Base-by-base conservation (phyloP, 2,329 filamentous ascomycete species). In the Fonsecaea multimorphosa region DNA sequence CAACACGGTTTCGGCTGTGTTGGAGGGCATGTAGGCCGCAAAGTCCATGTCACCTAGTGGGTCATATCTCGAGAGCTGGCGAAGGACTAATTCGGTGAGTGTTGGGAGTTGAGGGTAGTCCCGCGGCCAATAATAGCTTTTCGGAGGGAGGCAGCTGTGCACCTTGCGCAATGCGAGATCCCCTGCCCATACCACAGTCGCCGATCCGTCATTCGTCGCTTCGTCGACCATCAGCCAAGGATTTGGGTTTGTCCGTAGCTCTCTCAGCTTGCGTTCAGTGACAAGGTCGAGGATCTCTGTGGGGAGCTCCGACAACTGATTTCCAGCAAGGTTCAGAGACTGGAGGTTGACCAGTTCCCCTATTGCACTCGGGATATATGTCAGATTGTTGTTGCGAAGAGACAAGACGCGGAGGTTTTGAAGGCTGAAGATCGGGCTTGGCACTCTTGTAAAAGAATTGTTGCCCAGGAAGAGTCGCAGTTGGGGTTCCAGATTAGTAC, bases 321-420 rank as follows among this genome's bases (percentile, higher is more conserved):
- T 83, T 32, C 78, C 77, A 1, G 79, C 77, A 27, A 83, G 67
- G 40, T 82, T 83, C n/a, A 83, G 70, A 29, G 79, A 77, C 71
- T 79, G 76, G 46, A 83, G 72, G 52, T 76, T 76, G 8, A 72
- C 77, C 58, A 83, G 70, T 56, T 74, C 78, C 54, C 76, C 71
- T 38, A 83, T 81, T 0, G 77, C 74, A 9, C 76, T 68, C 1
- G 80, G 80, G 24, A 83, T 75, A 27, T 77, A 74, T 0, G 72
- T 75, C 5, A 83, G 73, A 54, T 80, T 76, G 72, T 83, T 83
- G 58, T 79, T 78, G 1, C 81, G 79, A 54, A 83, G 67, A 69
- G 80, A 82, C 9, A 83, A 75, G 2, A 81, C 77, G 32, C 76
- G 77, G 16, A 83, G 72, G 40, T 76, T 74, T 24, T 68, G 71